Evolutionary conservation across 345 rosid genomes (phyloP), one percentile per base, ranked within the genome.

Genomic region (Kernera saxatilis): DNA sequence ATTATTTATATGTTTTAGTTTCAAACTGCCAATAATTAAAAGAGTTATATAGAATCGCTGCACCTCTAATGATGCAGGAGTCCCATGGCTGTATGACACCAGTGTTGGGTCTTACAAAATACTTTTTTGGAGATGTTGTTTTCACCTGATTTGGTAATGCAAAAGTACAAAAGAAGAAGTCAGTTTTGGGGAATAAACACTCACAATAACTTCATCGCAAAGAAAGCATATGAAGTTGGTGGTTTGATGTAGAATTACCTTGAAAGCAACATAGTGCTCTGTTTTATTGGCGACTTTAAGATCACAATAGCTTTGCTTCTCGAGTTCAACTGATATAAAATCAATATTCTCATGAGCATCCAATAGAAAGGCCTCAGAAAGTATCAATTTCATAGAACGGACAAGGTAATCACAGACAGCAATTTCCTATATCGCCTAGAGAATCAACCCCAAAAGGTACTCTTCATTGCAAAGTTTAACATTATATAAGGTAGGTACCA

Each of bases 101-200:
- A 18, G 92, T 86, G 82, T 91, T 93, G 23, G 98, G 98, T 80
- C 98, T 84, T 49, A 93, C 98, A 74, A 86, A 93, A 85, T 93
- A 93, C 90, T 91, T 93, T 81, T 86, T 93, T 1, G 98, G 98
- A 44, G 96, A 89, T 75, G 98, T 93, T 32, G 98, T 93, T 82
- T 93, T 93, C 66, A 93, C 98, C 98, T 93, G 66, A 66, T 50
- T 64, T 30, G 51, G 44, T 41, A 25, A 69, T 49, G 32, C 1
- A 30, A 41, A 25, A 43, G 14, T 8, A 46, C 9, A 22, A 15
- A 54, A 14, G 50, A 59, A 63, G n/a, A 70, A 54, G 41, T 15
- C 56, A 6, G 0, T 9, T 27, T 36, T 5, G 52, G 30, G 5
- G 25, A 57, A 27, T 27, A 55, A n/a, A 55, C 26, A 29, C 1